Conservation (phyloP, 2,329 filamentous ascomycete genomes). For the Penicillium sclerotigenum region DNA sequence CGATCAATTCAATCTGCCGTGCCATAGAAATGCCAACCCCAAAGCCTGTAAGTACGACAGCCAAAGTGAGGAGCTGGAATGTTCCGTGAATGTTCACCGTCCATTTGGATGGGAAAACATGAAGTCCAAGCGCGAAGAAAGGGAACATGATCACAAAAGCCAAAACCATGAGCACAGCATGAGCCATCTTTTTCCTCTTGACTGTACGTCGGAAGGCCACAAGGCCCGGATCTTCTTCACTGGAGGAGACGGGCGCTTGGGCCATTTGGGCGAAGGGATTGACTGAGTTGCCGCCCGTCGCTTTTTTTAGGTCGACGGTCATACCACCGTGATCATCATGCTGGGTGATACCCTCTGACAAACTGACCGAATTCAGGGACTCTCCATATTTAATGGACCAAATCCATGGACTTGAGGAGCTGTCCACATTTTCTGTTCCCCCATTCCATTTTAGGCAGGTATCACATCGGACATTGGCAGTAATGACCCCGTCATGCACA, state of each 20-base stretch:
- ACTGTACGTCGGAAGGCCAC: conserved; percentile 7
- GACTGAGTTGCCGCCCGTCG: conserved; percentile 21
- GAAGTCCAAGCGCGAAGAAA: conserved; percentile 31
- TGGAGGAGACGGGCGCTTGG: background rate
- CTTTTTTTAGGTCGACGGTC: conserved; percentile 21
- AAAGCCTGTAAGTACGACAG: conserved; percentile 49
- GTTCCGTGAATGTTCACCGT: conserved; percentile 45
- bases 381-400: conserved; percentile 28
- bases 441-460: conserved; percentile 26
- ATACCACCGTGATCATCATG: conserved; percentile 26
- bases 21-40: conserved; percentile 53
- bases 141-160: conserved; percentile 44
- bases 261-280: conserved; percentile 17
- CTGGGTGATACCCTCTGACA: conserved; percentile 16
- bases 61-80: conserved; percentile 49
- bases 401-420: conserved; percentile 27
- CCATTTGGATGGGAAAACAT: conserved; percentile 39
- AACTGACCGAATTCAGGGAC: conserved; percentile 20
- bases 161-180: conserved; percentile 38
- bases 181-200: conserved; percentile 20
- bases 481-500: conserved; percentile 52
- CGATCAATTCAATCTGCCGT: conserved; percentile 35
- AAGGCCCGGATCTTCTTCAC: conserved; percentile 1
- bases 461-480: conserved; percentile 54
- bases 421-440: conserved; percentile 15